Evolutionary conservation across 23 red algal genomes (phyloP).

Genomic region (Cyanidium caldarium): DNA sequence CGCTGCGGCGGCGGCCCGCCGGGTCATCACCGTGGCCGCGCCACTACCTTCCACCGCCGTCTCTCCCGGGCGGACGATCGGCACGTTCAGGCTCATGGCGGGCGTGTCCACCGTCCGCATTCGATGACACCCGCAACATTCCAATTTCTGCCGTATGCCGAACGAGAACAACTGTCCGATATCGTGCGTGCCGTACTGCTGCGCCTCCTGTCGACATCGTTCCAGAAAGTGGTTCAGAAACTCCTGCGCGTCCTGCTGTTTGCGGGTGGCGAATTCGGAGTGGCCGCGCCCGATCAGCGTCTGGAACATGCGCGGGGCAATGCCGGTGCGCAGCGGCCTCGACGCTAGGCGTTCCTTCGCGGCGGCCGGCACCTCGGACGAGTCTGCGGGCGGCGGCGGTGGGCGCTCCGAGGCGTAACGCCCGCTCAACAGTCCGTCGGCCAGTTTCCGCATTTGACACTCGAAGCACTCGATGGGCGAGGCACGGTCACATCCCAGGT

Average conservation of each 20-base stretch:
- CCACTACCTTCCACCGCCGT: neutral
- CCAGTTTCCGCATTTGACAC: constrained; percentile 15
- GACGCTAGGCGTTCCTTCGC: too few species aligned
- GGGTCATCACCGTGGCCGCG: neutral
- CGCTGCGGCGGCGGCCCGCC: neutral
- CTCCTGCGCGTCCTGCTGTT: constrained; percentile 90
- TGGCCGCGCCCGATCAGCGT: constrained; percentile 62
- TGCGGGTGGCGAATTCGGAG: constrained; percentile 50
- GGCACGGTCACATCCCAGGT: neutral
- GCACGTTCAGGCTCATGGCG: constrained; percentile 26
- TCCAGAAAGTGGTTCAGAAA: constrained; percentile 88
- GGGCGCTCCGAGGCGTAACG: constrained; percentile 2
- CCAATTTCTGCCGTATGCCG: constrained; percentile 23
- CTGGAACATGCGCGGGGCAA: constrained; percentile 82
- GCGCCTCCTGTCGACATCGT: constrained; percentile 20
- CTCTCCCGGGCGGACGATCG: constrained; percentile 21
- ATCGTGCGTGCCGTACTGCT: constrained; percentile 9
- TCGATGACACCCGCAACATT: constrained; percentile 35
- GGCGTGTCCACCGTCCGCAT: constrained; percentile 26
- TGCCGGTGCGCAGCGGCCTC: constrained; percentile 1
- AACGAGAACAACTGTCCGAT: neutral
- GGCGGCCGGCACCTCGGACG: too few species aligned
- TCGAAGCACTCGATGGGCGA: neutral
- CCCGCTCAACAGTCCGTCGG: constrained; percentile 8
- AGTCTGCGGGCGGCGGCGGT: too few species aligned